phyloP scores from a whole-genome alignment of 495 filamentous ascomycete species.

The Daldinia decipiens region DNA sequence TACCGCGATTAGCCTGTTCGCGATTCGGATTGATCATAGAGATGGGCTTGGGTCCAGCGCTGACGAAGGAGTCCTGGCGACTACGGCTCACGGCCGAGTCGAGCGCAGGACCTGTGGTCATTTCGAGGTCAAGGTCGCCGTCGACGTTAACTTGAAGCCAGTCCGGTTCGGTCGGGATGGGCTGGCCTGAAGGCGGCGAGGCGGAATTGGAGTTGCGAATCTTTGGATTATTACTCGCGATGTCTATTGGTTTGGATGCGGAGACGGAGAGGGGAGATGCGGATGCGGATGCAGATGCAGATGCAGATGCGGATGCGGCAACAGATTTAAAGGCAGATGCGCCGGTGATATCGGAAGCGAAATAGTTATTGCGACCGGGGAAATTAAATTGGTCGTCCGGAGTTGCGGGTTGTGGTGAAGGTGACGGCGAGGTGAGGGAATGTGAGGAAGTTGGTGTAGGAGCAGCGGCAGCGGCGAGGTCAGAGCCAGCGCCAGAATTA shows the following conservation, averaged over 20 bases:
- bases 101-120: slow-evolving; percentile 69
- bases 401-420: slow-evolving; percentile 57
- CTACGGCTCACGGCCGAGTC: slow-evolving; percentile 63
- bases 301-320: slow-evolving; percentile 26
- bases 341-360: slow-evolving; percentile 32
- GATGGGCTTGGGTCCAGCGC: slow-evolving; percentile 84
- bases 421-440: slow-evolving; percentile 49
- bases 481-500: slow-evolving; percentile 35
- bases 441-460: slow-evolving; percentile 49
- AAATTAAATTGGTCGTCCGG: slow-evolving; percentile 51
- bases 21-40: slow-evolving; percentile 80
- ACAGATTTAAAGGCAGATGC: slow-evolving; percentile 9
- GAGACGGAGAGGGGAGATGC: slow-evolving; percentile 6
- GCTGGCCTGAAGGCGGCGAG: slow-evolving; percentile 41
- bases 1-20: slow-evolving; percentile 68
- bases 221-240: slow-evolving; percentile 34
- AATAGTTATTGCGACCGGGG: slow-evolving; percentile 45
- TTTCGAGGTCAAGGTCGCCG: slow-evolving; percentile 56
- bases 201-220: slow-evolving; percentile 41
- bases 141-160: slow-evolving; percentile 40
- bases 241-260: slow-evolving; percentile 50
- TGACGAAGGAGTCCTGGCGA: slow-evolving; percentile 80
- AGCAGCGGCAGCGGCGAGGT: slow-evolving; percentile 37
- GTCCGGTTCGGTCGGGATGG: slow-evolving; percentile 27
- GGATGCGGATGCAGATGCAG: not conserved